Percentiles rank a stretch among this genome's conserved stretches.
Conservation (phyloP, 2,329 filamentous ascomycete genomes). For the Fusarium nygamai region DNA sequence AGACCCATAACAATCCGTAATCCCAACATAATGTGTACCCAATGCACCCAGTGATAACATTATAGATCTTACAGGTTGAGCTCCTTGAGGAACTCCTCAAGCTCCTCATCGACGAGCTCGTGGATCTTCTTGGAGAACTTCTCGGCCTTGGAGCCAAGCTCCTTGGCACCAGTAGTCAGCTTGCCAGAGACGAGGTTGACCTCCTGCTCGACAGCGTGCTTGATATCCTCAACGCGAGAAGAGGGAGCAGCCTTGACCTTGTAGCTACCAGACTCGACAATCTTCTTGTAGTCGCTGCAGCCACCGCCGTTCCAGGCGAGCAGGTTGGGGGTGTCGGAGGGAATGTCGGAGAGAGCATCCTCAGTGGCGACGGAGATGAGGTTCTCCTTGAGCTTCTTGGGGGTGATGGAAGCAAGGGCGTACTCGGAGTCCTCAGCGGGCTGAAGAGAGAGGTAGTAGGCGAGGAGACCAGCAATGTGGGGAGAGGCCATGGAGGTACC, state of each 20-base stretch:
- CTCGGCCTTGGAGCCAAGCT: slow-evolving; percentile 65
- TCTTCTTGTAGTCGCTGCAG: slow-evolving; percentile 87
- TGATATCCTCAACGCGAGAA: slow-evolving; percentile 65
- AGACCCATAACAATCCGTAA: slow-evolving; percentile 38
- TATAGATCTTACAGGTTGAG: slow-evolving; percentile 50
- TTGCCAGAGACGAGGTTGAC: slow-evolving; percentile 68
- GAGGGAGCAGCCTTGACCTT: slow-evolving; percentile 58
- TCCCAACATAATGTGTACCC: slow-evolving; percentile 41
- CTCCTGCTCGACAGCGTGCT: slow-evolving; percentile 68
- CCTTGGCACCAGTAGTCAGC: slow-evolving; percentile 64
- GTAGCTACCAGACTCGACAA: slow-evolving; percentile 79
- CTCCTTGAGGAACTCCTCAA: slow-evolving; percentile 68
- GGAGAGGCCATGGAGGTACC: slow-evolving; percentile 99
- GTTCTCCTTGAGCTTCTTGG: slow-evolving; percentile 91
- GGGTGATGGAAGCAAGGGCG: slow-evolving; percentile 87
- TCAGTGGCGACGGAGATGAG: slow-evolving; percentile 85
- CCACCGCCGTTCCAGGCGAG: slow-evolving; percentile 99
- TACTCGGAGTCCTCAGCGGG: slow-evolving; percentile 90
- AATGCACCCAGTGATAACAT: slow-evolving; percentile 38
- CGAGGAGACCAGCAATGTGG: slow-evolving; percentile 94
- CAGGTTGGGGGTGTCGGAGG: slow-evolving; percentile 87
- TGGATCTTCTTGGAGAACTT: slow-evolving; percentile 72
- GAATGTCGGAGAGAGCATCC: slow-evolving; percentile 82
- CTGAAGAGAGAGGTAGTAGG: slow-evolving; percentile 98
- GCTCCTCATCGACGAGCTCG: slow-evolving; percentile 68